Conservation (phyloP, 768 basidiomycete genomes). For the Tylopilus plumbeoviolaceoides region DNA sequence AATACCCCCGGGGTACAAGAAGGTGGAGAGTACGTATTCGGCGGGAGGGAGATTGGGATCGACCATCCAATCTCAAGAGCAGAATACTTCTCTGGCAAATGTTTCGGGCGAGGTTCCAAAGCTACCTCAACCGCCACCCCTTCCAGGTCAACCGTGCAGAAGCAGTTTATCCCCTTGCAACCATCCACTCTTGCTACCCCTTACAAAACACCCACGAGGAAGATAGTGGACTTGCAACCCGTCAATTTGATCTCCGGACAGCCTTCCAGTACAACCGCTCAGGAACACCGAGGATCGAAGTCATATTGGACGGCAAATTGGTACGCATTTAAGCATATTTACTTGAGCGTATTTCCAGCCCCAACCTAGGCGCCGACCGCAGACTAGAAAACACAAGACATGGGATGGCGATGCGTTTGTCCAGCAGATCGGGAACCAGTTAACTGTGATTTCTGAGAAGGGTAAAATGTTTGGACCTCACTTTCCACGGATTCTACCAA, state of each 20-base stretch:
- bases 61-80: conserved; percentile 51
- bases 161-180: conserved; percentile 32
- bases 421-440: conserved; percentile 43
- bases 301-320: conserved; percentile 70
- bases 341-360: conserved; percentile 1
- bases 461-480: conserved; percentile 55
- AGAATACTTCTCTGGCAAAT: conserved; percentile 62
- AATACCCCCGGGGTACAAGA: conserved; percentile 35
- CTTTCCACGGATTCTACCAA: not conserved
- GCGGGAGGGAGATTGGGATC: conserved; percentile 61
- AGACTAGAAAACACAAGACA: conserved; percentile 73
- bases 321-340: conserved; percentile 33
- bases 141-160: conserved; percentile 29
- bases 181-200: conserved; percentile 20
- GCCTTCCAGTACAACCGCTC: conserved; percentile 2
- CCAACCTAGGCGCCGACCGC: conserved; percentile 60
- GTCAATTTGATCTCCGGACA: conserved; percentile 32
- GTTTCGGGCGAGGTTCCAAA: conserved; percentile 46
- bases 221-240: conserved; percentile 38
- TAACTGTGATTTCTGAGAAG: conserved; percentile 63
- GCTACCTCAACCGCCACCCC: conserved; percentile 11
- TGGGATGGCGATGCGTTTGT: conserved; percentile 83
- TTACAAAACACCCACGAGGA: conserved; percentile 25
- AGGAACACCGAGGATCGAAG: conserved; percentile 10
- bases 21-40: conserved; percentile 38